Evolutionary conservation across 75 land plant genomes (phyloP).

Genomic region (Adiantum capillusveneris): DNA sequence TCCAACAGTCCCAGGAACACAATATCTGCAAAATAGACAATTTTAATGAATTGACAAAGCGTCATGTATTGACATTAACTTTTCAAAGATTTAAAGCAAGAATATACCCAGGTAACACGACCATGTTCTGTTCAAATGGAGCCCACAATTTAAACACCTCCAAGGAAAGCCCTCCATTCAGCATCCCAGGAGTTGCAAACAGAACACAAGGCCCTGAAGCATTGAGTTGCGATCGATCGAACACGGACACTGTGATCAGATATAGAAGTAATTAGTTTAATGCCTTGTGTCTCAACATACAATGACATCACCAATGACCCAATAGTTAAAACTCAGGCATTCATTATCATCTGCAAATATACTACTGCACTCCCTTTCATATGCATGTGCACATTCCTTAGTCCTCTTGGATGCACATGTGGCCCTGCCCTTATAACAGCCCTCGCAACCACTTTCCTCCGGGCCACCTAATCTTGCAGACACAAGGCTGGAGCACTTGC

Average conservation of each 20-base stretch:
- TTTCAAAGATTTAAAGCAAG: background rate
- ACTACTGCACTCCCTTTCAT: no score
- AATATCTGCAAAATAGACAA: conserved; percentile 48
- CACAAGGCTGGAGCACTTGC: no score
- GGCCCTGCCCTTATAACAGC: no score
- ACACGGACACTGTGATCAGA: conserved; percentile 49
- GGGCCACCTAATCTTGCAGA: no score
- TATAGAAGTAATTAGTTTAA: no score
- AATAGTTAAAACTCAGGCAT: no score
- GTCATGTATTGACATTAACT: background rate
- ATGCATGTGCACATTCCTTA: no score
- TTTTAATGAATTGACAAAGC: background rate
- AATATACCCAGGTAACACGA: conserved; percentile 76
- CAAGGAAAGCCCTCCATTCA: conserved; percentile 91
- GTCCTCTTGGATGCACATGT: no score
- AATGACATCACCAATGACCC: no score
- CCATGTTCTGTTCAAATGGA: conserved; percentile 78
- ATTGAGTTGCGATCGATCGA: conserved; percentile 76
- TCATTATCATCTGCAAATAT: no score
- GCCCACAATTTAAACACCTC: conserved; percentile 99
- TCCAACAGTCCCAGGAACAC: conserved; percentile 91
- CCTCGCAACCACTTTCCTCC: no score
- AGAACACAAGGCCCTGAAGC: conserved; percentile 96
- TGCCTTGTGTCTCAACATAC: no score
- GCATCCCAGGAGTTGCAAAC: conserved; percentile 98